Evolutionary conservation across 495 filamentous ascomycete genomes (phyloP).

Genomic region (Melanomma pulvis-pyrius): DNA sequence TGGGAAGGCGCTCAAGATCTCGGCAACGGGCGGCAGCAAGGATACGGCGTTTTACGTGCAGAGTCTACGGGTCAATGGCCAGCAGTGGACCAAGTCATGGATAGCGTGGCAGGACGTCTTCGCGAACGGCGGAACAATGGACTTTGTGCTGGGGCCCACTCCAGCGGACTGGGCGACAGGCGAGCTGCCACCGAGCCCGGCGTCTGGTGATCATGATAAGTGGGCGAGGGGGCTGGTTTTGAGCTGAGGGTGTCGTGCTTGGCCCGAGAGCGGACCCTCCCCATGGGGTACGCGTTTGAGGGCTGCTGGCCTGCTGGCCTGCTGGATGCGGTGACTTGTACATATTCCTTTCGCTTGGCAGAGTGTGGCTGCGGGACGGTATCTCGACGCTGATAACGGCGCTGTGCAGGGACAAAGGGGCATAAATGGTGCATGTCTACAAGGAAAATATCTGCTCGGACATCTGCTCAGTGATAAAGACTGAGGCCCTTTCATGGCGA

Average conservation of each 20-base stretch:
- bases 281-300: not conserved
- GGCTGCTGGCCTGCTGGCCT: not conserved
- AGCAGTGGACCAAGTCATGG: slow-evolving; percentile 60
- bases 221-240: not conserved
- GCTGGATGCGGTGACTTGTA: not conserved
- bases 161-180: slow-evolving; percentile 61
- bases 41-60: slow-evolving; percentile 34
- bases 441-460: not conserved
- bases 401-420: not conserved
- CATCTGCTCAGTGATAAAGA: not conserved
- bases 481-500: not conserved
- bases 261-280: not conserved
- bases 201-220: slow-evolving; percentile 30
- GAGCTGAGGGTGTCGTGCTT: not conserved
- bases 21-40: slow-evolving; percentile 50
- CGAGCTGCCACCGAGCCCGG: slow-evolving; percentile 61
- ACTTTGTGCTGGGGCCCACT: slow-evolving; percentile 62
- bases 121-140: slow-evolving; percentile 61
- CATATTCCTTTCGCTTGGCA: not conserved
- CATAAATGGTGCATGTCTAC: not conserved
- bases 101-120: slow-evolving; percentile 67
- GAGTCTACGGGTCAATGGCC: slow-evolving; percentile 37
- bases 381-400: not conserved
- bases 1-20: slow-evolving; percentile 60
- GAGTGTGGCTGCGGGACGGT: no score